Evolutionary conservation across 2,329 filamentous ascomycete genomes (phyloP), one percentile per base, ranked within the genome.

Genomic region (Hymenoscyphus fructigenus): DNA sequence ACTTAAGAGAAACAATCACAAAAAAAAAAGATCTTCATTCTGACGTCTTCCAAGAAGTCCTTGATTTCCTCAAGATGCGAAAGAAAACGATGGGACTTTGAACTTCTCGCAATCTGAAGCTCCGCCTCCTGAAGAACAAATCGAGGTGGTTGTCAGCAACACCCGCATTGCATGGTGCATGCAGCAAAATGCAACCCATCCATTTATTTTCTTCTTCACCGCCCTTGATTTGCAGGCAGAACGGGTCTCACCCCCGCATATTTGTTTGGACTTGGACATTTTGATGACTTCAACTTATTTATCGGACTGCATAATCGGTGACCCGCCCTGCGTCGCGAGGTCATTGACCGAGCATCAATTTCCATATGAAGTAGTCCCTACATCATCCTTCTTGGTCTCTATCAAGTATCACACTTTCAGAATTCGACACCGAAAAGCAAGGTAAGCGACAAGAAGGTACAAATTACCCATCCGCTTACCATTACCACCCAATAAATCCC

Each of bases 121-220:
- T 59, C 57, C n/a, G 17, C 23, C 23, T 50, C 23, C 58, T 47
- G 36, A 44, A 28, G n/a, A 41, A 36, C n/a, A 60, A 60, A 60
- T 50, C 38, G 58, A 60, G 58, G 58, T 59, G 34, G 57, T 59
- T 36, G 36, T 59, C 57, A 41, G 23, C 36, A n/a, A 41, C 58
- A 41, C 23, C 36, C 12, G 36, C 36, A 23, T 34, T 38, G 57
- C 58, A 60, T 29, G 10, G 36, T 47, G 23, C 29, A 29, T 29
- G 23, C 36, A 29, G 14, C 38, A 28, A 29, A 20, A 44, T 41
- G 41, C 12, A 50, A 60, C 36, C 26, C n/a, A 59, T 38, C 10
- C 32, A 60, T 60, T 57, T n/a, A 57, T 28, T 47, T n/a, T 47
- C 36, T 36, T 26, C 9, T 17, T 60, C 36, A 60, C 58, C 58